Evolutionary conservation across 371 early-diverging fungal genomes (phyloP), one percentile per base, ranked within the genome.

Genomic region (Mycotypha africana): DNA sequence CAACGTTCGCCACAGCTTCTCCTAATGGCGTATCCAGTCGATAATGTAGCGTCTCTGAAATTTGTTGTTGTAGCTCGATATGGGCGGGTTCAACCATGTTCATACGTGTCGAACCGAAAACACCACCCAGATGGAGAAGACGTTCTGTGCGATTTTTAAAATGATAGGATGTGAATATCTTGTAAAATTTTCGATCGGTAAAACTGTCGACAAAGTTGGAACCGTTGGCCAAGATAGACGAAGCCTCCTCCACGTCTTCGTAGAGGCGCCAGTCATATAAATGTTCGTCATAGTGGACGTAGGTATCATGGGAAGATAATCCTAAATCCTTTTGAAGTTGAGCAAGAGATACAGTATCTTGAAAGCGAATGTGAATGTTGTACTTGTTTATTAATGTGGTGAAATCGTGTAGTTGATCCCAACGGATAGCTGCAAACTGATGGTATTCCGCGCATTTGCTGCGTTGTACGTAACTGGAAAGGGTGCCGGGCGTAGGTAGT

Each of bases 51-150:
- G 63, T 56, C 4, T 42, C 30, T 7, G 50, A 35, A 11, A 72
- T 42, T 34, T 51, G 42, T 20, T 55, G 47, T 8, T 50, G 60
- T 5, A 64, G 14, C 20, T 50, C 50, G n/a, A 54, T 34, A 45
- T 69, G 67, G 32, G 72, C 63, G 9, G 62, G 56, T 3, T 58
- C 63, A 4, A 63, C 60, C 45, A 64, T 60, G 51, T 64, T 65
- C 32, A 79, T 67, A 14, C 80, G 57, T 2, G 76, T 74, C 0
- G 70, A 61, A 8, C 80, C 80, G 56, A 79, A 79, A n/a, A 79
- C 63, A 0, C 77, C 77, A n/a, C 80, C 80, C 31, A 79, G 55
- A 49, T 71, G 71, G 9, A 79, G 47, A 2, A 75, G 42, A 2
- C 63, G 52, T 33, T 79, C 74, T 0, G 63, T 58, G 22, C 60